Evolutionary conservation across 2,329 filamentous ascomycete genomes (phyloP), one percentile per base, ranked within the genome.

Genomic region (Colletotrichum zoysiae): DNA sequence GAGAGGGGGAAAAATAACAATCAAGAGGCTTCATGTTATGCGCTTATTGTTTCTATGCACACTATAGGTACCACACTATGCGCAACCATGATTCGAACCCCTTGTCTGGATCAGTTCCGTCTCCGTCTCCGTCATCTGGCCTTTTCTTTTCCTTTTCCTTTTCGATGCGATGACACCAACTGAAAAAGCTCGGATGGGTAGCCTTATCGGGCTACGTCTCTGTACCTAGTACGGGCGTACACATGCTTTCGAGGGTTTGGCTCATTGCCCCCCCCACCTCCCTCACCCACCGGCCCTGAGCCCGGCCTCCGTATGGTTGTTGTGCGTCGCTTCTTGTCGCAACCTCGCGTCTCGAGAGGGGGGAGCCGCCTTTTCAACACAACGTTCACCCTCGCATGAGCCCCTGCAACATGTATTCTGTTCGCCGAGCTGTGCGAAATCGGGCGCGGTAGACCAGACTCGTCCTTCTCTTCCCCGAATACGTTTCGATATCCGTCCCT

Each of bases 161-260:
- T 57, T 40, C 20, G 42, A 62, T 44, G 59, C 33, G 69, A 69
- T 69, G 42, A 53, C 53, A 64, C 35, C 48, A 44, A 38, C 46
- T 40, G 30, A 59, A 69, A 68, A 60, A 40, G 30, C 65, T 71
- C 69, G 69, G 69, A 59, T 69, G 69, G 66, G 35, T 64, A 69
- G 53, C 65, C 69, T 69, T 55, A 48, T 69, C 23, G 33, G 59
- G 59, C 40, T 50, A 57, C 55, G 33, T 57, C 33, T 53, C 63
- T 57, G 33, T 8, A 30, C 30, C 30, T 30, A n/a, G 5, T 23
- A 40, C 55, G 23, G 11, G 18, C 9, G 46, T 51, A 53, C 26
- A 38, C 33, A 50, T 65, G 35, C 23, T 30, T 44, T 62, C 26
- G 40, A 12, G 46, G 66, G 38, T 53, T 65, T 53, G 40, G 18